Conservation (phyloP, 805 yeast species). For the Myxozyma mucilagina region DNA sequence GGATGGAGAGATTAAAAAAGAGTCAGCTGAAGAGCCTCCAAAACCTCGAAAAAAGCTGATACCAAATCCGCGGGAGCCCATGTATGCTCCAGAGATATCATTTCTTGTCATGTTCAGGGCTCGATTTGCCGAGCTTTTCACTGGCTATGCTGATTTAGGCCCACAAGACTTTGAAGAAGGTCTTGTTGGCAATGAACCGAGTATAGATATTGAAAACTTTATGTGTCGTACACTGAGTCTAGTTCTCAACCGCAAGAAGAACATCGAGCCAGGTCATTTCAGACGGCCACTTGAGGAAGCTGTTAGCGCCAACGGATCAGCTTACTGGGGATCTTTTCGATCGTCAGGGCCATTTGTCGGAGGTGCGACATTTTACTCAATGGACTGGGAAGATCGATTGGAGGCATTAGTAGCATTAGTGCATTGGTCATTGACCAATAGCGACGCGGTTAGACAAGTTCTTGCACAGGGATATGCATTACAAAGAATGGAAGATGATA, state of each 20-base stretch:
- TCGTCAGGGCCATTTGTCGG: constrained; percentile 27
- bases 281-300: constrained; percentile 45
- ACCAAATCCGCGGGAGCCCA: constrained; percentile 18
- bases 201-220: constrained; percentile 38
- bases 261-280: constrained; percentile 42
- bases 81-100: constrained; percentile 23
- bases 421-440: constrained; percentile 39
- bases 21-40: not conserved
- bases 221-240: constrained; percentile 41
- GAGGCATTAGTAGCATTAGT: constrained; percentile 38
- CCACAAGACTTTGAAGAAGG: constrained; percentile 48
- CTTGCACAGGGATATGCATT: constrained; percentile 13
- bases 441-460: constrained; percentile 36
- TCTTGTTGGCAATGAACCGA: constrained; percentile 30
- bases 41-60: not conserved
- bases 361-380: constrained; percentile 36
- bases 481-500: constrained; percentile 19
- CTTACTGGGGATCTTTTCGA: constrained; percentile 32
- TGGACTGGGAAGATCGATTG: constrained; percentile 41
- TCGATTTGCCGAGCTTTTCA: constrained; percentile 37
- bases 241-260: constrained; percentile 45
- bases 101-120: constrained; percentile 36
- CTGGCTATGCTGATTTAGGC: constrained; percentile 40
- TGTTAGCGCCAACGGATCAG: constrained; percentile 34
- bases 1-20: not conserved